These are phyloP conservation scores for Aspergillus sp. DNA, from an alignment of 2,329 filamentous ascomycete species.

Conservation along the genomic window DNA sequence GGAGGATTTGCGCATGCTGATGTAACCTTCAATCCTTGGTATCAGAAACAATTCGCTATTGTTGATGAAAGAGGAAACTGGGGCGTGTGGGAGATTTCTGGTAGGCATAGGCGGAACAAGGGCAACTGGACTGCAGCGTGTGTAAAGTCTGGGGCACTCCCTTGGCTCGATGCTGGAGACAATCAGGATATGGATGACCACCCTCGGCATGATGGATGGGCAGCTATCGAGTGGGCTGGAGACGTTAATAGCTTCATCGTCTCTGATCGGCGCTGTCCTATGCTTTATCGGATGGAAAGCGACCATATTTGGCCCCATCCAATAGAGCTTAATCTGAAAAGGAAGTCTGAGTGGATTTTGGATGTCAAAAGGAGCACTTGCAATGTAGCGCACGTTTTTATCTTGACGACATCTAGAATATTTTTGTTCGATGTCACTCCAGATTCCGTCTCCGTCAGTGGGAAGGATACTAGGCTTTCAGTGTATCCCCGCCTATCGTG, in stretches of 20 bases:
- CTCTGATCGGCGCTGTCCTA: slow-evolving; percentile 44
- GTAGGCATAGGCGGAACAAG: slow-evolving; percentile 23
- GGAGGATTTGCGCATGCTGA: slow-evolving; percentile 48
- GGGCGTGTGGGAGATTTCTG: slow-evolving; percentile 46
- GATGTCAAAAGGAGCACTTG: slow-evolving; percentile 44
- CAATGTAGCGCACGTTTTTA: slow-evolving; percentile 41
- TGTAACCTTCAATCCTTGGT: slow-evolving; percentile 57
- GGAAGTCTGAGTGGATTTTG: slow-evolving; percentile 49
- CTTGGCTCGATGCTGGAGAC: slow-evolving; percentile 12
- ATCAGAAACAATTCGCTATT: slow-evolving; percentile 52
- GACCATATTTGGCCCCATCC: slow-evolving; percentile 18
- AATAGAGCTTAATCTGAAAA: slow-evolving; percentile 32
- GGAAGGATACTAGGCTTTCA: slow-evolving; percentile 18
- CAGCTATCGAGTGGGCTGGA: slow-evolving; percentile 36
- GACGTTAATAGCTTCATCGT: slow-evolving; percentile 43
- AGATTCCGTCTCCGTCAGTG: slow-evolving; percentile 17
- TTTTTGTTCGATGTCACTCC: slow-evolving; percentile 39
- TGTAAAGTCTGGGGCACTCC: slow-evolving; percentile 27
- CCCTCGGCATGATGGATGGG: slow-evolving; percentile 40
- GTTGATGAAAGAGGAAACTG: slow-evolving; percentile 52
- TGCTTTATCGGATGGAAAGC: slow-evolving; percentile 29
- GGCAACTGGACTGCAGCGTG: slow-evolving; percentile 23
- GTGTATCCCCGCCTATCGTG: slow-evolving; percentile 42
- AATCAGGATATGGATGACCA: slow-evolving; percentile 7
- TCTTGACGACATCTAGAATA: slow-evolving; percentile 51